These are phyloP conservation scores for Alnus rubra DNA, from an alignment of 306 rosid genomes.

Conservation along the genomic window DNA sequence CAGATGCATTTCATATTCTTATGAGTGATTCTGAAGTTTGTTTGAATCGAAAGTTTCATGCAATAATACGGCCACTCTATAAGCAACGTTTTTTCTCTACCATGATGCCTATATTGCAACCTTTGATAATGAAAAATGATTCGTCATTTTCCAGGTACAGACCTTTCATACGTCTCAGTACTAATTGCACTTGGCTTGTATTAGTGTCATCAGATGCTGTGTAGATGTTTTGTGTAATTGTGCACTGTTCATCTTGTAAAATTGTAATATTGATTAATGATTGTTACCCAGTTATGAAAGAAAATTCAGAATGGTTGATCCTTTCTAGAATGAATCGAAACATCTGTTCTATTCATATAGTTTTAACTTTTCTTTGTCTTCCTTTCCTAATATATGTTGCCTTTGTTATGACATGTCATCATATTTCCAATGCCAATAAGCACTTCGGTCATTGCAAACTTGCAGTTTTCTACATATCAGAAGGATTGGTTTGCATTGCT, in stretches of 20 bases:
- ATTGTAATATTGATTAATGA: background rate
- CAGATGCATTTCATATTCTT: conserved; percentile 88
- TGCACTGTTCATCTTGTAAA: background rate
- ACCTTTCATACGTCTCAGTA: conserved; percentile 14
- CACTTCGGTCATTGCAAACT: background rate
- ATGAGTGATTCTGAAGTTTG: conserved; percentile 90
- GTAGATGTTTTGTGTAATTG: background rate
- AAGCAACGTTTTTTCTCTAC: conserved; percentile 92
- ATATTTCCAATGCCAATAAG: background rate
- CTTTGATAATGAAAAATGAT: conserved; percentile 54
- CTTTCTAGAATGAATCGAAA: background rate
- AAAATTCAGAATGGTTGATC: background rate
- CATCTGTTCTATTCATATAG: background rate
- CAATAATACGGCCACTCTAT: conserved; percentile 74
- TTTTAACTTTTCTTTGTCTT: background rate
- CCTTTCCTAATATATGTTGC: background rate
- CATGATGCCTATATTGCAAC: conserved; percentile 74
- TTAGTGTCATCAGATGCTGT: conserved; percentile 1
- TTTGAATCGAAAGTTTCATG: conserved; percentile 71
- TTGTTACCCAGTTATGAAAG: background rate
- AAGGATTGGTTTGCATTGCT: background rate
- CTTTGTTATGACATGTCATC: background rate
- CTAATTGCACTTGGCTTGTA: conserved; percentile 9
- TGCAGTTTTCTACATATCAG: background rate
- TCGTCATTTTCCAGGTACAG: conserved; percentile 68